Conservation (phyloP, 108 stramenopile species). For the Licmophora abbreviata region DNA sequence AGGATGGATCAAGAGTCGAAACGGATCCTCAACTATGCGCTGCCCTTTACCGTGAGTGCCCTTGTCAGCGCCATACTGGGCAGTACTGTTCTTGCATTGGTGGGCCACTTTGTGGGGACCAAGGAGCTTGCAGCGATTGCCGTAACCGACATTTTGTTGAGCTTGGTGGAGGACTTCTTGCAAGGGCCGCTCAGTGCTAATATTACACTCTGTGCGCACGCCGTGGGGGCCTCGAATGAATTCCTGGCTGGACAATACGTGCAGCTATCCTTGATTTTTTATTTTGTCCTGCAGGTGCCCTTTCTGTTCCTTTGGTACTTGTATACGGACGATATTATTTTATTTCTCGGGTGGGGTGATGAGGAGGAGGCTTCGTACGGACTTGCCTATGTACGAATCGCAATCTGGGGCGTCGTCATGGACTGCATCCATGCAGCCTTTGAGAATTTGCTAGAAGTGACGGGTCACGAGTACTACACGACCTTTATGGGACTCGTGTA, state of each 20-base stretch:
- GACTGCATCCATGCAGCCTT: background rate
- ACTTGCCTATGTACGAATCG: background rate
- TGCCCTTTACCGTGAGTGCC: background rate
- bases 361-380: slow-evolving; percentile 1
- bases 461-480: background rate
- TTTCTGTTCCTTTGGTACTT: slow-evolving; percentile 28
- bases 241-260: slow-evolving; percentile 32
- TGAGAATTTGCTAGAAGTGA: background rate
- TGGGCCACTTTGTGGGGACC: background rate
- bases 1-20: background rate
- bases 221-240: background rate
- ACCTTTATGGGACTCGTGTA: slow-evolving; percentile 5
- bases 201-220: slow-evolving; percentile 2
- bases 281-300: slow-evolving; percentile 23
- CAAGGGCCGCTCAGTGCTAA: background rate
- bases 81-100: background rate
- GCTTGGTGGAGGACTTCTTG: background rate
- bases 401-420: background rate
- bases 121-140: slow-evolving; percentile 1
- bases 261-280: slow-evolving; percentile 34
- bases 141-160: background rate
- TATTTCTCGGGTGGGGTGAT: slow-evolving; percentile 13
- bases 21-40: background rate
- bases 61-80: background rate
- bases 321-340: slow-evolving; percentile 32